Percentiles rank a stretch among this genome's conserved stretches.
Evolutionary conservation across 768 basidiomycete genomes (phyloP).

Genomic region (Austroboletus festivus): DNA sequence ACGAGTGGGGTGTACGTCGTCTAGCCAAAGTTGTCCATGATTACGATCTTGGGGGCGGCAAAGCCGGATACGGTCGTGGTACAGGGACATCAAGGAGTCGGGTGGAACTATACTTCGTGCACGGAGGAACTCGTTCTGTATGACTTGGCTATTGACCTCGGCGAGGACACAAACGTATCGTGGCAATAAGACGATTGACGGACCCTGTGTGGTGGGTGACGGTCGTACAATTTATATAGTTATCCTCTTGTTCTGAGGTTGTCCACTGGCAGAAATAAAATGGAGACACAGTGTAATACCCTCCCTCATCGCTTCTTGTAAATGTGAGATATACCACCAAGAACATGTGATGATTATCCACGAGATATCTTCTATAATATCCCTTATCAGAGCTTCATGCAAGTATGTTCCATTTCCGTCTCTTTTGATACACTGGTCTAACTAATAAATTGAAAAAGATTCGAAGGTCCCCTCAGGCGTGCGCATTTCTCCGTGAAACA

Average conservation of each 20-base stretch:
- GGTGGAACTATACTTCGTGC: slow-evolving; percentile 38
- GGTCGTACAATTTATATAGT: too few species aligned
- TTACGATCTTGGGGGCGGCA: slow-evolving; percentile 55
- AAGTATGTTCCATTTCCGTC: not conserved
- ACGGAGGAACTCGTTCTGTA: slow-evolving; percentile 41
- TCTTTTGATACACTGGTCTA: too few species aligned
- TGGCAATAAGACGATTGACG: slow-evolving; percentile 25
- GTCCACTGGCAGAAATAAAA: slow-evolving; percentile 3
- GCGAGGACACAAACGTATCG: slow-evolving; percentile 30
- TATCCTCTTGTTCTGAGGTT: not conserved
- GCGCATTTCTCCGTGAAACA: not conserved
- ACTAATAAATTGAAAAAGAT: not conserved
- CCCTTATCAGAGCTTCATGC: too few species aligned
- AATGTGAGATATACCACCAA: too few species aligned
- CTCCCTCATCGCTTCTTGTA: too few species aligned
- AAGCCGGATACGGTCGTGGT: slow-evolving; percentile 39
- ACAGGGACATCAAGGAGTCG: slow-evolving; percentile 32
- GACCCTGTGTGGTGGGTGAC: too few species aligned
- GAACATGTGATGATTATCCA: too few species aligned
- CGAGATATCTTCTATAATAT: too few species aligned
- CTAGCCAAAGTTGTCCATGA: slow-evolving; percentile 41
- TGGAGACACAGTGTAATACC: not conserved
- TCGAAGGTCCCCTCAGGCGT: not conserved
- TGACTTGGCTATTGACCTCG: slow-evolving; percentile 41
- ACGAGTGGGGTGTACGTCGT: slow-evolving; percentile 30